These are phyloP conservation scores for Lepidium campestre DNA, from an alignment of 441 rosid genomes.

Conservation along the genomic window DNA sequence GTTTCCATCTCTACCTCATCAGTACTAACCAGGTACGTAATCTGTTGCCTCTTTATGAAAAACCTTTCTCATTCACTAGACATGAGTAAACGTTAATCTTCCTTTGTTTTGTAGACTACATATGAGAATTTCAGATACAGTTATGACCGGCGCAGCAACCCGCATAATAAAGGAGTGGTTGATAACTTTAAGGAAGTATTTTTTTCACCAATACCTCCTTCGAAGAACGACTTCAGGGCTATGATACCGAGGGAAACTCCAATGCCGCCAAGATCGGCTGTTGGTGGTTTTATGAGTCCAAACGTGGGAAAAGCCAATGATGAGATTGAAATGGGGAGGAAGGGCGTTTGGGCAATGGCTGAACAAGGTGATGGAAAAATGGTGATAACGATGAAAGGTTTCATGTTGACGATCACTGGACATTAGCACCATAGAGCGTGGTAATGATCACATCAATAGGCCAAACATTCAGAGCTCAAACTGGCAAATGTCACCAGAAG, in stretches of 20 bases:
- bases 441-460: conserved; percentile 40
- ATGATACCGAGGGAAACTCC: conserved; percentile 36
- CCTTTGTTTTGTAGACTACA: conserved; percentile 48
- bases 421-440: conserved; percentile 38
- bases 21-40: conserved; percentile 55
- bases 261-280: conserved; percentile 42
- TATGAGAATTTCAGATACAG: conserved; percentile 54
- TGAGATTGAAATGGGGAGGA: conserved; percentile 86
- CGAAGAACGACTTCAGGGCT: conserved; percentile 46
- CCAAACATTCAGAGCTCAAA: conserved; percentile 56
- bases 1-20: conserved; percentile 62
- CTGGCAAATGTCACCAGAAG: conserved; percentile 93
- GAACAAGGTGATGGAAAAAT: conserved; percentile 40
- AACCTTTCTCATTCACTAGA: background rate
- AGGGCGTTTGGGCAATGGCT: conserved; percentile 66
- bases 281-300: conserved; percentile 74
- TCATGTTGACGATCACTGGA: conserved; percentile 74
- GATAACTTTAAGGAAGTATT: conserved; percentile 52
- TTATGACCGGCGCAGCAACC: conserved; percentile 32
- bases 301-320: conserved; percentile 69
- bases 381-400: conserved; percentile 42
- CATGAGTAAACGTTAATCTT: background rate
- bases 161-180: conserved; percentile 50
- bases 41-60: background rate
- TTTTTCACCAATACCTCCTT: conserved; percentile 45